Conservation (phyloP, 169 alveolate genomes). For the Eimeria acervulina region DNA sequence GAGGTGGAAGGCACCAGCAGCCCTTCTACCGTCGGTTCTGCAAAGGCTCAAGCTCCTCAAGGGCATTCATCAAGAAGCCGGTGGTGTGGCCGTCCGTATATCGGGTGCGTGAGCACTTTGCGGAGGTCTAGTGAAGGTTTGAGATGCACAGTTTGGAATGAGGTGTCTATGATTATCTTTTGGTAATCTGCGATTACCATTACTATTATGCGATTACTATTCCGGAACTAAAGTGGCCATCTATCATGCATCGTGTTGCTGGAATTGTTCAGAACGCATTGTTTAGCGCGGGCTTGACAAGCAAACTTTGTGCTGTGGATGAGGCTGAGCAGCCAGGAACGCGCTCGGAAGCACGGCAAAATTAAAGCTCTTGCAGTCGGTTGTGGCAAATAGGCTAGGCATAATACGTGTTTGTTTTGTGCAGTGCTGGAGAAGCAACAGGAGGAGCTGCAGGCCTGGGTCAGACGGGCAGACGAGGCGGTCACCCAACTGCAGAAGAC, state of each 20-base stretch:
- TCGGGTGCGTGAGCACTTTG: conserved; percentile 50
- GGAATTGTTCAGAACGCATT: background rate
- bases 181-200: background rate
- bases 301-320: background rate
- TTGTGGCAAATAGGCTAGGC: background rate
- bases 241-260: background rate
- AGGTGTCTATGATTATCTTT: background rate
- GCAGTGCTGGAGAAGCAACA: conserved; percentile 81
- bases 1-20: conserved; percentile 81
- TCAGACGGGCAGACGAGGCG: conserved; percentile 67
- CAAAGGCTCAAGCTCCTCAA: conserved; percentile 78
- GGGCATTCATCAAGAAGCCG: conserved; percentile 83
- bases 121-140: background rate
- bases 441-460: conserved; percentile 77
- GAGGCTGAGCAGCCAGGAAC: background rate
- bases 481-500: conserved; percentile 78
- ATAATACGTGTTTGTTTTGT: background rate
- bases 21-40: conserved; percentile 79
- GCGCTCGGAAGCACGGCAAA: background rate
- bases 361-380: background rate
- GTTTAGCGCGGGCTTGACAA: background rate
- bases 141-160: background rate
- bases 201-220: too few relatives aligned
- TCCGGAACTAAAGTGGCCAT: background rate
- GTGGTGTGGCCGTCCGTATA: conserved; percentile 81